Base-by-base conservation (phyloP, 371 early-diverging fungal species). In the Mortierella sp. region DNA sequence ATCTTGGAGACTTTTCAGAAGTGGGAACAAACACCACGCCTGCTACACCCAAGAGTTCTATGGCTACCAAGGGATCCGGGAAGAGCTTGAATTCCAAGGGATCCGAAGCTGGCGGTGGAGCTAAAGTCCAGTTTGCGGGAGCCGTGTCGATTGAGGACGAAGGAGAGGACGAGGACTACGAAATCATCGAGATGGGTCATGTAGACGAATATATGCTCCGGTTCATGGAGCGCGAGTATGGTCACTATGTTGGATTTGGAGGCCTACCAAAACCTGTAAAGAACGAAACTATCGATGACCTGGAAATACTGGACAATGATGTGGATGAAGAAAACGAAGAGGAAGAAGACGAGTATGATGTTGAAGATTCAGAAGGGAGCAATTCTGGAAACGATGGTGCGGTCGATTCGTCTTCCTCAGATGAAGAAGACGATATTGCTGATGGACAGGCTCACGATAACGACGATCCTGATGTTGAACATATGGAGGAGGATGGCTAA, bases 201-300 rank as follows among this genome's bases (percentile, higher is more conserved):
- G 89, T 93, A 42, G 93, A 93, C 67, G 88, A 91, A 70, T 93
- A 92, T 68, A 92, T 92, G 89, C 83, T 92, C 23, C 89, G 89
- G 32, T 88, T 89, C 54, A 86, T 87, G 84, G 90, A 91, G 61
- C 70, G 86, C 34, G 89, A 91, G 66, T 80, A 87, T 85, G 90
- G 89, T 2, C 75, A 79, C n/a, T 83, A 88, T 65, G 84, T 89
- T 79, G 89, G 91, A 32, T 88, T 91, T 83, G 90, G 89, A 29
- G 88, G 90, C 29, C 49, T 89, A 63, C 81, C 86, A 53, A 72
- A 83, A 31, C 84, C 84, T 7, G 79, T 61, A 47, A 70, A 69
- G 64, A 37, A 58, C 12, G 73, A 68, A 19, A 64, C 23, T 10
- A 26, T 28, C 26, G 64, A 63, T 4, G 63, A 63, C n/a, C 22